Conservation (phyloP, 1,284 basidiomycete species). For the Hemileia vastatrix region DNA sequence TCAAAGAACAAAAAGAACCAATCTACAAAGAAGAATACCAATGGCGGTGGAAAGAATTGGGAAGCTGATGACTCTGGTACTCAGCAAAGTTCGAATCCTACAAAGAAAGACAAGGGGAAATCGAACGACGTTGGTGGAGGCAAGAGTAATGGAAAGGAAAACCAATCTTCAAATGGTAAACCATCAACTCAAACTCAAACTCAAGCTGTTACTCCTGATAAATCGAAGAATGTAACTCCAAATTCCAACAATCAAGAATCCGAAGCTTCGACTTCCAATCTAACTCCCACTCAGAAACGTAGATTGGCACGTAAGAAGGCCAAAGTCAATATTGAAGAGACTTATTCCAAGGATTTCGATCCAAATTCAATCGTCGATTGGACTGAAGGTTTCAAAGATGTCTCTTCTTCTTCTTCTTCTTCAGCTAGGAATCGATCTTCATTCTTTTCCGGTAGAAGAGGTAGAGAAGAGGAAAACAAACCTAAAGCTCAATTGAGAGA, state of each 20-base stretch:
- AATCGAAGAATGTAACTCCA: not conserved
- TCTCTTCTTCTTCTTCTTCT: too few relatives aligned
- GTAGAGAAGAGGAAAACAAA: not conserved
- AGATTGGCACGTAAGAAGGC: not conserved
- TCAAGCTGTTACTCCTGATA: not conserved
- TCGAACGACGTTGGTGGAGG: too few relatives aligned
- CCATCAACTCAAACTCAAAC: not conserved
- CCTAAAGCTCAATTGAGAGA: not conserved
- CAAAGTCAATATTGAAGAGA: not conserved
- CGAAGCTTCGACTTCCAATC: not conserved
- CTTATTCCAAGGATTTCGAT: not conserved
- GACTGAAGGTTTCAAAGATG: not conserved
- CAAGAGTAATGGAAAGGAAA: too few relatives aligned
- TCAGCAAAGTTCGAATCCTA: too few relatives aligned
- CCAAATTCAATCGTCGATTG: not conserved
- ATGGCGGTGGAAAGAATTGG: too few relatives aligned
- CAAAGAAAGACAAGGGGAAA: too few relatives aligned
- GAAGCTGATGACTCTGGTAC: too few relatives aligned
- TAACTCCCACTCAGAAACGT: not conserved
- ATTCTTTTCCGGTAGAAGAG: not conserved
- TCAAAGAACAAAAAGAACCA: too few relatives aligned
- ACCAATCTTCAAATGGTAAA: not conserved
- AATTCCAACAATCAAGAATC: not conserved
- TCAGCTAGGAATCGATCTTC: too few relatives aligned
- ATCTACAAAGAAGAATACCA: too few relatives aligned